Conservation (phyloP, 306 rosid genomes). For the Pyrus bretschneideri region DNA sequence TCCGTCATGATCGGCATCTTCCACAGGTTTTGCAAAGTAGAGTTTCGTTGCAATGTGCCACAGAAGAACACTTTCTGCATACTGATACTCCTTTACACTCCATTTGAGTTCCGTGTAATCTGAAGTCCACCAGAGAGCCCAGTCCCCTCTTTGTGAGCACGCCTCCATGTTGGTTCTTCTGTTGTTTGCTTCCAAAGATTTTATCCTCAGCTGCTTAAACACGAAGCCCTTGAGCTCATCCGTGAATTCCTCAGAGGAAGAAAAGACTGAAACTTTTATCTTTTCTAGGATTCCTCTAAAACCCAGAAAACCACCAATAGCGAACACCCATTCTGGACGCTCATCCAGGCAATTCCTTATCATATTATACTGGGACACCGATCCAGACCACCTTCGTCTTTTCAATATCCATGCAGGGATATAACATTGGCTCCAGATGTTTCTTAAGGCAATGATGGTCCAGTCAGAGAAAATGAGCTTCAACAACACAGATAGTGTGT, state of each 20-base stretch:
- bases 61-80: slow-evolving; percentile 20
- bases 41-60: slow-evolving; percentile 33
- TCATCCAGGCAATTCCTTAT: slow-evolving; percentile 9
- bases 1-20: rapidly evolving
- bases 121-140: slow-evolving; percentile 9
- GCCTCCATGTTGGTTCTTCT: background rate
- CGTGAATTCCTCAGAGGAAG: background rate
- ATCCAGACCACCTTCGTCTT: slow-evolving; percentile 10
- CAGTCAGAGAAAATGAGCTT: slow-evolving; percentile 7
- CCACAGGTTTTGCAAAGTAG: background rate
- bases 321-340: background rate
- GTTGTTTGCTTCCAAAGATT: background rate
- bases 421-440: background rate
- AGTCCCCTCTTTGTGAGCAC: slow-evolving; percentile 17
- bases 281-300: background rate
- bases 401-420: background rate
- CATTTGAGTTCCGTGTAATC: background rate
- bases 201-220: slow-evolving; percentile 4
- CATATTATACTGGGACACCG: slow-evolving; percentile 18
- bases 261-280: background rate
- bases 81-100: slow-evolving; percentile 19
- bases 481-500: background rate
- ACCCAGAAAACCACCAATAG: background rate
- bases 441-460: background rate
- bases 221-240: background rate